Base-by-base conservation (phyloP, 2,329 filamentous ascomycete species). In the Tetracladium maxilliforme region DNA sequence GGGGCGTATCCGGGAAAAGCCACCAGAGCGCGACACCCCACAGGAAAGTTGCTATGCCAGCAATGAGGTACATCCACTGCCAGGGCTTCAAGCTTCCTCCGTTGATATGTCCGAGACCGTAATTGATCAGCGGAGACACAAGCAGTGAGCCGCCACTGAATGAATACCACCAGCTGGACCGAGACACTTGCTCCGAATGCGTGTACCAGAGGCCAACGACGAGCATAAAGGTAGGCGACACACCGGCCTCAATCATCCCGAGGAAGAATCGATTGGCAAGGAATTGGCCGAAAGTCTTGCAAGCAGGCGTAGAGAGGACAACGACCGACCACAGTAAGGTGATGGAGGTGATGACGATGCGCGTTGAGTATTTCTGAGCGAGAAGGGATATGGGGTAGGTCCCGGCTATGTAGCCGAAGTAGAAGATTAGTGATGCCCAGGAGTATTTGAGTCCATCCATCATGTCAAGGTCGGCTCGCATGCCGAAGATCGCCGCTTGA, bases 141-240 rank as follows among this genome's bases (percentile, higher is more conserved):
- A 53, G 41, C 5, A 43, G 44, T 1, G 46, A 49, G 4, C 49
- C 42, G 2, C 51, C 51, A 12, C 49, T 49, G 21, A 45, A 51
- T 6, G 49, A 52, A 24, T 50, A 49, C 41, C 49, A 52, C 27
- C 42, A 40, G 21, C 48, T 46, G 5, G 49, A 46, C 3, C 49
- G 42, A 15, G 45, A 37, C 3, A 47, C 47, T 24, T 54, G 50
- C 19, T 54, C 50, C 4, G 41, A 37, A 7, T 48, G 42, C 2
- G 49, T 51, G 26, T 51, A 53, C 51, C 51, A 54, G 19, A 52
- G 43, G 4, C 42, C 46, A 26, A 49, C 48, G 2, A 53, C 35
- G 5, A 52, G 36, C 19, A 54, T 49, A 24, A 52, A 54, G 2
- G 41, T 48, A 24, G 34, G 49, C 23, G 33, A 46, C 13, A 43